Evolutionary conservation across 352 stramenopile genomes (phyloP), one percentile per base, ranked within the genome.

Genomic region (Lagenidium giganteum): DNA sequence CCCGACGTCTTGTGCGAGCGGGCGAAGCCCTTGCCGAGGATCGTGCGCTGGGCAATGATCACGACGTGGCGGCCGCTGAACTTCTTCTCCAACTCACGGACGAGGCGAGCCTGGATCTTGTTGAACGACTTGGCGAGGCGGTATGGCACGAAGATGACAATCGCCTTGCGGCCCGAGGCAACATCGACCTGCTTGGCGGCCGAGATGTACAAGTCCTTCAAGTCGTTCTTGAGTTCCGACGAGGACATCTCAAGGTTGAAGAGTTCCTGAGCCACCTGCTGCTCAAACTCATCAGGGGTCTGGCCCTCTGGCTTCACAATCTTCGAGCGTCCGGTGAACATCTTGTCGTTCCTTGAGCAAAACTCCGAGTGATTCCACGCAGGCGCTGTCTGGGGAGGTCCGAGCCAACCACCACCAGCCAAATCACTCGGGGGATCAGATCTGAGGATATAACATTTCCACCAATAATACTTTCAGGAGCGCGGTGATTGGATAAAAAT

Each of bases 1-100:
- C 95, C 97, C 42, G 71, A 93, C 34, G 88, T 96, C 73, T 98
- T 96, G 78, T 95, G 90, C 51, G 88, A 91, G 54, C 97, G 94
- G 30, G 82, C 77, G 75, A 96, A 99, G 56, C 78, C 81, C 81
- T 98, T 99, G 81, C 93, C 93, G 49, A 99, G 87, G 71, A 99
- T 99, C 63, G 95, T 99, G 56, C 97, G 88, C 77, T 99, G 96
- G 38, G 93, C 96, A 59, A 99, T 97, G 70, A 99, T 97, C 56
- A 99, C 85, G 30, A 99, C 96, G 78, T 99, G 95, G 55, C 86
- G 83, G 64, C 96, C 97, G 43, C 62, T 98, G 79, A 99, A 99
- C 79, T 99, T 99, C 92, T 99, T 99, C 85, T 99, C 96, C 36
- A 99, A 74, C 77, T 99, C 97, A 45, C 95, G 92, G 30, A 99